These are phyloP conservation scores for Clarireedia sp. DNA, from an alignment of 2,329 filamentous ascomycete species.

Conservation along the genomic window DNA sequence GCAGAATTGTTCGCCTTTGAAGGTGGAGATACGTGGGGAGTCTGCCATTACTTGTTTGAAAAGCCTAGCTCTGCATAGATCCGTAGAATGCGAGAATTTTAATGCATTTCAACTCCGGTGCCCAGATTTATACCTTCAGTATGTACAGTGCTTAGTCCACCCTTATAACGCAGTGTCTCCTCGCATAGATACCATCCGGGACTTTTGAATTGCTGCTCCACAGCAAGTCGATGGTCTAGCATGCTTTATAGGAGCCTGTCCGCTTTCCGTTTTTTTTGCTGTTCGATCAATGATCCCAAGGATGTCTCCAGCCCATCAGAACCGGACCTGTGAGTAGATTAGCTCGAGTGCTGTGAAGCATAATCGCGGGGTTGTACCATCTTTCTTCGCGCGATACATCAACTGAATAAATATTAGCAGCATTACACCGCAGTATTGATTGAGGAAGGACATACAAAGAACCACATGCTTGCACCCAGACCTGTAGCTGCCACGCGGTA, in stretches of 20 bases:
- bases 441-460: conserved; percentile 63
- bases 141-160: conserved; percentile 11
- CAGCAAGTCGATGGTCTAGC: not conserved
- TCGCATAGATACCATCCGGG: not conserved
- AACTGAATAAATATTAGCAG: conserved; percentile 46
- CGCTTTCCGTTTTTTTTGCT: not conserved
- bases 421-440: not conserved
- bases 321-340: conserved; percentile 49
- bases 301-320: conserved; percentile 88
- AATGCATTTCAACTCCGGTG: conserved; percentile 6
- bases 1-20: conserved; percentile 60
- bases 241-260: not conserved
- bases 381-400: conserved; percentile 95
- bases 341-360: conserved; percentile 8
- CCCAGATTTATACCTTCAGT: conserved; percentile 10
- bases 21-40: conserved; percentile 60
- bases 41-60: conserved; percentile 59
- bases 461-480: conserved; percentile 96
- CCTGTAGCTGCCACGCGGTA: conserved; percentile 84
- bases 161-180: not conserved
- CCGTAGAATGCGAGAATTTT: conserved; percentile 1
- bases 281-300: conserved; percentile 75
- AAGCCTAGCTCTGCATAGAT: conserved; percentile 34
- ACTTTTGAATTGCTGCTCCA: too few species aligned
- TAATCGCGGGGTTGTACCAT: conserved; percentile 46